phyloP scores from a whole-genome alignment of 805 yeast species.

The Barnettozyma wickerhamii region DNA sequence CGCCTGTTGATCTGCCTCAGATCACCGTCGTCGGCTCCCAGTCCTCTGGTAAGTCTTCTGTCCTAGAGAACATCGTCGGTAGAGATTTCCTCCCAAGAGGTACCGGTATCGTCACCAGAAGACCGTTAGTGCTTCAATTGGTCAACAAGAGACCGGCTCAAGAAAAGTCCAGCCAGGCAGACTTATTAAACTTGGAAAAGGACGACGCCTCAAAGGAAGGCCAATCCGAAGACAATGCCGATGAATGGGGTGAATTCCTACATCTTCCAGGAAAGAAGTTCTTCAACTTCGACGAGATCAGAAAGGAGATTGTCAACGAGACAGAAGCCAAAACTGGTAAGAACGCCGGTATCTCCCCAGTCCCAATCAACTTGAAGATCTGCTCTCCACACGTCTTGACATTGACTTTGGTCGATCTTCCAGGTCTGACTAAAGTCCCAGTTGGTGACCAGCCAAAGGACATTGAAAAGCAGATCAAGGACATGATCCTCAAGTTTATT shows the following conservation, averaged over 20 bases:
- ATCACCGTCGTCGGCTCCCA: constrained; percentile 95
- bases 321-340: constrained; percentile 81
- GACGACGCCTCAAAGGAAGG: constrained; percentile 39
- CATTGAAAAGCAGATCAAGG: constrained; percentile 90
- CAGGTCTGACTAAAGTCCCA: constrained; percentile 97
- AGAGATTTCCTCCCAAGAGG: constrained; percentile 90
- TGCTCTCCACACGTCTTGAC: constrained; percentile 93
- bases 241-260: constrained; percentile 97
- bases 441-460: constrained; percentile 99
- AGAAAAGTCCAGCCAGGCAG: constrained; percentile 20
- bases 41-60: constrained; percentile 86
- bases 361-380: constrained; percentile 89
- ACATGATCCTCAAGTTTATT: constrained; percentile 87
- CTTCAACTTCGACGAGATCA: constrained; percentile 82
- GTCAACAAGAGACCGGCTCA: constrained; percentile 58
- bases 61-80: constrained; percentile 86
- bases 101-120: constrained; percentile 87
- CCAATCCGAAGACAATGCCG: constrained; percentile 63
- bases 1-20: constrained; percentile 89
- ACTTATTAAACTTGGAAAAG: constrained; percentile 32
- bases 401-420: constrained; percentile 91
- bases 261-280: constrained; percentile 88
- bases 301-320: constrained; percentile 87
- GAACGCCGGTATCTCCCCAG: constrained; percentile 85
- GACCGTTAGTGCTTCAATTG: constrained; percentile 80